Evolutionary conservation across 2,329 filamentous ascomycete species (phyloP).

Genomic region (Periconia macrospinosa): DNA sequence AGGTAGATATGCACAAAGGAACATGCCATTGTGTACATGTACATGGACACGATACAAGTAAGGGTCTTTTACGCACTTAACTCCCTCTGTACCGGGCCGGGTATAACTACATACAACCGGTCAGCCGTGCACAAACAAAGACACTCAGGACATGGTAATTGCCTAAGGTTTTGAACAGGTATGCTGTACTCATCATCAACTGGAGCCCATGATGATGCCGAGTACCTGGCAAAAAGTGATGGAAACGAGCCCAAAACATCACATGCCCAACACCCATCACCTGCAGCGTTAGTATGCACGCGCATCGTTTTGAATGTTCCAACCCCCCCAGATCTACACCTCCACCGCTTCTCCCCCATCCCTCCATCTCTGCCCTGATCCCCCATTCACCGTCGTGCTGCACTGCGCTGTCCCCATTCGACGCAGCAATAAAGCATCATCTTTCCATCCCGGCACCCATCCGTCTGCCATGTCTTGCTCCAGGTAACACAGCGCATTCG

Average conservation of each 20-base stretch:
- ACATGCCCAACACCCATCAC: not conserved
- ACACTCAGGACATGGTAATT: no score
- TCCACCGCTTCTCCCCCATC: not conserved
- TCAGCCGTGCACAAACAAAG: no score
- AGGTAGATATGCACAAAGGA: no score
- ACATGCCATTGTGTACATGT: no score
- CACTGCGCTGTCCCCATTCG: not conserved
- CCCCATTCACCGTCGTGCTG: not conserved
- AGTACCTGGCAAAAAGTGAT: not conserved
- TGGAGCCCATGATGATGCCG: no score
- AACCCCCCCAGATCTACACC: not conserved
- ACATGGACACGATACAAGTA: no score
- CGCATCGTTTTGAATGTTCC: not conserved
- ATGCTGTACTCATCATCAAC: no score
- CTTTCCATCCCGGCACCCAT: not conserved
- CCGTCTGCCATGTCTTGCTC: slow-evolving; percentile 18
- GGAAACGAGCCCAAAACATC: not conserved
- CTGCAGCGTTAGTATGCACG: not conserved
- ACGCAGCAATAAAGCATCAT: not conserved
- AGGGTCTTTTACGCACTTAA: no score
- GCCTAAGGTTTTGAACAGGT: no score
- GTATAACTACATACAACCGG: no score
- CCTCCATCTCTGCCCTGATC: not conserved
- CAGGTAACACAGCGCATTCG: slow-evolving; percentile 22
- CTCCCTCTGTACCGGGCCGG: no score